Evolutionary conservation across 148 eudicot genomes (phyloP).

Genomic region (Silene conica): DNA sequence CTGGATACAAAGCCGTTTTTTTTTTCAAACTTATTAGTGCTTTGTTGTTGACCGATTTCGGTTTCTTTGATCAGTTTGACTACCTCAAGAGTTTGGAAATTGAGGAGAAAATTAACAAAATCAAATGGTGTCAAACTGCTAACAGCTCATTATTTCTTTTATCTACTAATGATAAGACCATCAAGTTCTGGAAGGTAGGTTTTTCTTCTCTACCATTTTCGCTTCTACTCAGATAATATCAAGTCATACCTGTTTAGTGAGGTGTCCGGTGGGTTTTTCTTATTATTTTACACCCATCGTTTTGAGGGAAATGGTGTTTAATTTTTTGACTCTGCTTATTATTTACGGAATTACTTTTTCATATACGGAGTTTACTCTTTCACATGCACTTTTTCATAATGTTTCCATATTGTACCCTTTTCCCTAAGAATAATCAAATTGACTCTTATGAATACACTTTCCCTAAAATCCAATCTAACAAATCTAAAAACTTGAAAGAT

Average conservation of each 20-base stretch:
- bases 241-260: neutral
- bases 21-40: neutral
- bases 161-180: slow-evolving; percentile 95
- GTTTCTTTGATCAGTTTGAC: slow-evolving; percentile 65
- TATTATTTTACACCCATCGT: neutral
- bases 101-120: slow-evolving; percentile 99
- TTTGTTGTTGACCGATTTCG: slow-evolving; percentile 16
- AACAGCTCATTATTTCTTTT: slow-evolving; percentile 90
- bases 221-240: neutral
- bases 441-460: no score
- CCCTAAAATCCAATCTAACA: no score
- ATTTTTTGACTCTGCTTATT: neutral
- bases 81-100: slow-evolving; percentile 99
- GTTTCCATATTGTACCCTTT: no score
- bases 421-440: no score
- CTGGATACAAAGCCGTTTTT: neutral
- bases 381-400: no score
- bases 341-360: no score
- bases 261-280: neutral
- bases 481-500: no score
- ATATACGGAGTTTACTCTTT: no score
- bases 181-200: slow-evolving; percentile 92
- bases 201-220: neutral
- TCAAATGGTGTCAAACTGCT: slow-evolving; percentile 94
- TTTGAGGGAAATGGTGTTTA: neutral